Evolutionary conservation across 1,284 basidiomycete species (phyloP).

Genomic region (Puccinia coronata): DNA sequence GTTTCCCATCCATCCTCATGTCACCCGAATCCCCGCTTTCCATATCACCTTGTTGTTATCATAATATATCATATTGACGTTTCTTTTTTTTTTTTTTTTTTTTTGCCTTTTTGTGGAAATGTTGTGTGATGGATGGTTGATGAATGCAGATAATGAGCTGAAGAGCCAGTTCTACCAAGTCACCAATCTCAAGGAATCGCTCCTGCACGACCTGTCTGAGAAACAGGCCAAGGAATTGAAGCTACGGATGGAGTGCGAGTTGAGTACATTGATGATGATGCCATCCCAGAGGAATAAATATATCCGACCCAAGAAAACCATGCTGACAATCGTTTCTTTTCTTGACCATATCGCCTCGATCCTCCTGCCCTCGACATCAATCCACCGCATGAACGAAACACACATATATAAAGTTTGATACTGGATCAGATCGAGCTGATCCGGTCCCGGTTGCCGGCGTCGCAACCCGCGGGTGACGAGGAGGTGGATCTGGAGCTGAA

Average conservation of each 20-base stretch:
- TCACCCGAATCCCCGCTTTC: no score
- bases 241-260: conserved; percentile 24
- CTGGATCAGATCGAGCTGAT: conserved; percentile 21
- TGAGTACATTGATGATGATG: background rate
- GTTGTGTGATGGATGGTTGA: no score
- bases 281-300: no score
- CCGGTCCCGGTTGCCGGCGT: background rate
- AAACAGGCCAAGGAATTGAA: conserved; percentile 18
- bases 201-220: conserved; percentile 7
- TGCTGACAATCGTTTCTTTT: no score
- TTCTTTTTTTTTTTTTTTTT: background rate
- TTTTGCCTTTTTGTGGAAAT: background rate
- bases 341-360: background rate
- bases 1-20: background rate
- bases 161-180: conserved; percentile 17
- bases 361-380: background rate
- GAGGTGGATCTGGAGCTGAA: background rate
- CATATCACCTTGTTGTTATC: no score
- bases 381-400: background rate
- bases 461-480: background rate
- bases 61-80: background rate
- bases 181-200: conserved; percentile 8
- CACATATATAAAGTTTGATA: background rate
- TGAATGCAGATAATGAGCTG: background rate
- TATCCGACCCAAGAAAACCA: no score